Percentiles rank a stretch among this genome's conserved stretches.
Evolutionary conservation across 306 rosid species (phyloP).

Genomic region (Vigna reflexopilosa): DNA sequence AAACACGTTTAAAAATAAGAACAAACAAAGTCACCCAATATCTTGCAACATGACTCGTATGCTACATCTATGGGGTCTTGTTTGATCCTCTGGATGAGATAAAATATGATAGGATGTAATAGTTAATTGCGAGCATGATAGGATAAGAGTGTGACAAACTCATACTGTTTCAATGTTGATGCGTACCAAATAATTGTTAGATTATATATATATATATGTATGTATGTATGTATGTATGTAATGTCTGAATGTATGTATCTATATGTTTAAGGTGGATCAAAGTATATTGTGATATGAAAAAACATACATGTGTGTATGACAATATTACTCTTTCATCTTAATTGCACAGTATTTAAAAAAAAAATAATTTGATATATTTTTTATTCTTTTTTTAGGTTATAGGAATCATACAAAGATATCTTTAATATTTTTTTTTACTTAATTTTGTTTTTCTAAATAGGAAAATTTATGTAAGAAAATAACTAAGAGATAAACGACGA

Average conservation of each 20-base stretch:
- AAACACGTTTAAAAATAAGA: too few relatives aligned
- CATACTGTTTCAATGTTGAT: neutral
- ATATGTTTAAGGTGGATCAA: neutral
- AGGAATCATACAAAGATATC: neutral
- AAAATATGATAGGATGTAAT: neutral
- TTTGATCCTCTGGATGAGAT: neutral
- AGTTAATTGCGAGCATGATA: neutral
- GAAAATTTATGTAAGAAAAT: neutral
- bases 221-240: too few relatives aligned
- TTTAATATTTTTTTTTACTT: neutral
- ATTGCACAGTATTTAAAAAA: neutral
- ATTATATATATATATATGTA: neutral
- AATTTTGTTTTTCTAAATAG: neutral
- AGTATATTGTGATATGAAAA: neutral
- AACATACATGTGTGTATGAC: neutral
- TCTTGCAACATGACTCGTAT: neutral
- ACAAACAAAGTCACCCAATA: neutral
- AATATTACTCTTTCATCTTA: neutral
- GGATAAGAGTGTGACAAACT: neutral
- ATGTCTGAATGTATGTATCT: too few relatives aligned
- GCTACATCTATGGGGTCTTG: neutral
- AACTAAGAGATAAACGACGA: neutral
- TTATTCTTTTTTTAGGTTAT: neutral
- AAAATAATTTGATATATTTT: neutral
- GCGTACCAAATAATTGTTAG: neutral